Base-by-base conservation (phyloP, 179 eudicot species). In the Dionaea muscipula region DNA sequence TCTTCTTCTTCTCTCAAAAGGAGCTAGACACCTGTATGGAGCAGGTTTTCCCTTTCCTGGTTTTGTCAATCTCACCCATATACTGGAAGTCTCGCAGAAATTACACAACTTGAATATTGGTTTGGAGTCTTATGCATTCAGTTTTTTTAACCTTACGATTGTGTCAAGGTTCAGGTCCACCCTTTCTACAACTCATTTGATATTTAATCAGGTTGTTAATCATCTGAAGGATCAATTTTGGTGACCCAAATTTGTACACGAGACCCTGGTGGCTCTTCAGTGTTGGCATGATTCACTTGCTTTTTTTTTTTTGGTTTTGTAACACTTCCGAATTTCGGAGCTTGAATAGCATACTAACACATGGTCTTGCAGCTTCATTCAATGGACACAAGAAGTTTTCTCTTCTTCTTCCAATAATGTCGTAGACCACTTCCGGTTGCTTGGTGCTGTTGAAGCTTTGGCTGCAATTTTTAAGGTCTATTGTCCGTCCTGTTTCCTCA, bases 401-500 rank as follows among this genome's bases (percentile, higher is more conserved):
- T 77, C 87, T 60, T 72, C 84, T 47, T 52, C 68, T 61, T 64
- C 81, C 16, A 84, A 76, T 55, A 81, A 76, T 66, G 72, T 69
- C 39, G 48, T 73, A 60, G 83, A 82, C 58, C 91, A 82, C 67
- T 84, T 91, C 55, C 87, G 79, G 47, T 69, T 87, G 62, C 93
- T 91, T 72, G 97, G 97, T 61, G 80, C 75, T 31, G 77, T 84
- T 61, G 95, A 84, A 66, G 75, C 94, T 33, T 31, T 86, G 60
- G 91, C 94, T 63, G 84, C 95, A 51, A 72, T 87, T 63, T 91
- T 87, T 62, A 84, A 91, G 95, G 97, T 91, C 62, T 48, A 45
- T 54, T 66, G 59, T 43, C 53, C 48, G 64, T 31, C 26, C 47
- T 53, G 53, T 17, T 37, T 53, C 52, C 31, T 54, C 47, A 13